Conservation (phyloP, 2,329 filamentous ascomycete species). For the Talaromyces sp. region DNA sequence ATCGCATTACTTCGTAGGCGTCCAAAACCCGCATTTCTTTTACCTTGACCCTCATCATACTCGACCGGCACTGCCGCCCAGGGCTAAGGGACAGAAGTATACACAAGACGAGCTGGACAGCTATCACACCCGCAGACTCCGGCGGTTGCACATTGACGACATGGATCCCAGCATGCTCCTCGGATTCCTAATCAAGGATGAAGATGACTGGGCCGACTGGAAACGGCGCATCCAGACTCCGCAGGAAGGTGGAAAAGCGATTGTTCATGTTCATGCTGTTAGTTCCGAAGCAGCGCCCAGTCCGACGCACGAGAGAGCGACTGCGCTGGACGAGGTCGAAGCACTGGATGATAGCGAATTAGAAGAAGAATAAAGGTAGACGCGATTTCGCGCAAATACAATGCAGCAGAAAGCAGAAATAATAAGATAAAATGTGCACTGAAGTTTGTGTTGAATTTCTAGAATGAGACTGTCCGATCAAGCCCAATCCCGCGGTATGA, state of each 20-base stretch:
- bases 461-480: conserved; percentile 23
- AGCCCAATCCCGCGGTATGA: conserved; percentile 38
- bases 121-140: conserved; percentile 80
- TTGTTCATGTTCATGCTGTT: conserved; percentile 82
- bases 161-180: conserved; percentile 99
- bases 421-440: conserved; percentile 17
- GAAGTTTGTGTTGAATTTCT: conserved; percentile 33
- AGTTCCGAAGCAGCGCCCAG: conserved; percentile 59
- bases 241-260: conserved; percentile 66
- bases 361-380: conserved; percentile 1
- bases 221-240: conserved; percentile 62
- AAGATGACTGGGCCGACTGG: conserved; percentile 81
- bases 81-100: conserved; percentile 45
- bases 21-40: conserved; percentile 74
- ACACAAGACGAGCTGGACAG: conserved; percentile 68
- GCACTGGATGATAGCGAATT: conserved; percentile 58
- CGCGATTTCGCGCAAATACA: background rate
- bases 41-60: conserved; percentile 94
- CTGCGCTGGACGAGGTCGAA: conserved; percentile 84
- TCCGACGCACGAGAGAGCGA: conserved; percentile 54
- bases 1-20: conserved; percentile 71
- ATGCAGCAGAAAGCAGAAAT: background rate
- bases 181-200: conserved; percentile 77
- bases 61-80: conserved; percentile 65
- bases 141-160: conserved; percentile 76